Evolutionary conservation across 306 rosid genomes (phyloP), one percentile per base, ranked within the genome.

Genomic region (Parietaria judaica): DNA sequence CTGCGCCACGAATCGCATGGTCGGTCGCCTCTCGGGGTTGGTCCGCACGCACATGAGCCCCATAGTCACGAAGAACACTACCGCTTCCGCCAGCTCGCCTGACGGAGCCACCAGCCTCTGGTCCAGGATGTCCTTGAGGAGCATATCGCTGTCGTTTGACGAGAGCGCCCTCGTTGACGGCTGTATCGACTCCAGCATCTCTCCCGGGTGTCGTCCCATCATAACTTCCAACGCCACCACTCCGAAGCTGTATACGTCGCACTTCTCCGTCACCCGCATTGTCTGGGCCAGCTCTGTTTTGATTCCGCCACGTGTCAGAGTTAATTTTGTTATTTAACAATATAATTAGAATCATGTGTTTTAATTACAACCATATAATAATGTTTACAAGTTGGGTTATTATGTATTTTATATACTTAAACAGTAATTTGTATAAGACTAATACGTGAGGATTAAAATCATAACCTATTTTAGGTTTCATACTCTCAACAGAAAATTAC

Each of bases 151-250:
- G 41, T 55, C 56, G 43, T 82, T 56, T n/a, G 37, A 73, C 4
- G n/a, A 15, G 3, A 6, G 4, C 17, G 41, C 31, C 50, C 7
- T 58, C 38, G 76, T 39, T 31, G 69, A 55, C 7, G 23, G 52
- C 13, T 59, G 17, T 9, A 71, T 5, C 0, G 51, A 64, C 38
- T 38, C 1, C 52, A 86, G 57, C 41, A 83, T 65, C 36, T 86
- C 85, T 14, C 85, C 81, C 2, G 87, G 89, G 63, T 86, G 95
- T 58, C 73, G 76, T 41, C 89, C 89, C 87, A 83, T 83, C 76
- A 83, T 38, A 43, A 78, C 23, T 64, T 86, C 87, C 14, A 83
- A 58, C 13, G 71, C 76, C 45, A 86, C 85, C 41, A 80, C 89
- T 8, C 89, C 83, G 54, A 80, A 78, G 39, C 89, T 83, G 35